Conservation (phyloP, 75 land plant genomes). For the Sequoiadendron giganteum region DNA sequence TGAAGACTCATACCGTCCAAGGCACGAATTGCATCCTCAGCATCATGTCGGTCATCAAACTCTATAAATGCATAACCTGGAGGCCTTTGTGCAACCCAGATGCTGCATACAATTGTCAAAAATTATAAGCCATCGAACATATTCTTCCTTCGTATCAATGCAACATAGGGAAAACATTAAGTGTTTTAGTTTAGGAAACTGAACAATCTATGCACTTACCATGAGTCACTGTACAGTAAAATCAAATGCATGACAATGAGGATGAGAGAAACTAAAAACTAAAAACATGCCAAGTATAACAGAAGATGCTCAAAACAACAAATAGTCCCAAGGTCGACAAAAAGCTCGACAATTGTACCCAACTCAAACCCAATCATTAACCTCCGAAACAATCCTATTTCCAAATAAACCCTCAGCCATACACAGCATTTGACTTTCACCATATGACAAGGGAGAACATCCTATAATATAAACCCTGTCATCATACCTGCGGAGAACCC, state of each 20-base stretch:
- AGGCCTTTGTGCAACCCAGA: slow-evolving; percentile 57
- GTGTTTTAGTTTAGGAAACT: background rate
- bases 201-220: background rate
- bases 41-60: slow-evolving; percentile 57
- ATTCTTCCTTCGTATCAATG: background rate
- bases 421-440: background rate
- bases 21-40: slow-evolving; percentile 44
- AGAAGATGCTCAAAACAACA: background rate
- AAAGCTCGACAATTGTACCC: background rate
- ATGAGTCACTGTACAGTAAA: background rate
- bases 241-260: background rate
- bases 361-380: background rate
- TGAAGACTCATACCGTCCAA: slow-evolving; percentile 30
- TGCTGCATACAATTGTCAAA: slow-evolving; percentile 32
- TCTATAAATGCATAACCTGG: slow-evolving; percentile 65
- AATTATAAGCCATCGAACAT: background rate
- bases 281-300: background rate
- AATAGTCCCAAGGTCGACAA: background rate
- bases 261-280: background rate
- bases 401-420: background rate
- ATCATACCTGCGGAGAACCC: slow-evolving; percentile 49
- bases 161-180: background rate
- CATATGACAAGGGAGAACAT: background rate
- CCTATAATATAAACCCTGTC: background rate
- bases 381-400: background rate